Evolutionary conservation across 2,329 filamentous ascomycete species (phyloP), one percentile per base, ranked within the genome.

Genomic region (Alternaria angustiovoidea): DNA sequence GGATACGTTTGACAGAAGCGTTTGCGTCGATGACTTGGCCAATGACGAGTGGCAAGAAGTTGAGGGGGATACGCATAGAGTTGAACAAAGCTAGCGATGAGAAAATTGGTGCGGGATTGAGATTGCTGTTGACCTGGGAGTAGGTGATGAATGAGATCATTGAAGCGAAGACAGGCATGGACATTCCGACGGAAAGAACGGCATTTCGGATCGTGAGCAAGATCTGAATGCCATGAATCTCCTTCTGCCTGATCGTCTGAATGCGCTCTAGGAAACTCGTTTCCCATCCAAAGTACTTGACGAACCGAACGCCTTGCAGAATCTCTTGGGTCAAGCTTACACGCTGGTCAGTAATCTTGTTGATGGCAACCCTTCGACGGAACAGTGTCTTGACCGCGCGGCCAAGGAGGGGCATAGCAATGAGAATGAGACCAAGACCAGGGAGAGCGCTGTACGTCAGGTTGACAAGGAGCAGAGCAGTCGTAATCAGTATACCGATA

Each of bases 201-300:
- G 85, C 92, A 75, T 96, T 96, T 69, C 93, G 87, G 66, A 96
- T 92, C 1, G 91, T 88, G 28, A 98, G 81, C 46, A 98, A 81
- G 14, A 93, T 81, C 75, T 97, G 94, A 59, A 98, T 93, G n/a
- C 90, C 87, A 57, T 85, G 82, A 62, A 98, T 93, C 78, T 98
- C 94, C 61, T 85, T 86, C 53, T 84, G 84, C 59, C 94, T 88
- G 62, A 96, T 91, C 24, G 88, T 85, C 51, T 88, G 87, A 16
- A 97, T 84, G 14, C 93, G 88, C 51, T 88, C 84, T 12, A 97
- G 81, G 73, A 98, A 97, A 34, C 92, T 91, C 59, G 86, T 90
- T 76, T 98, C 94, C 94, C 94, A 98, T 7, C 93, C 94, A 75
- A 97, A 98, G 78, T 88, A 97, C 78, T 98, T 98, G 80, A 98